Conservation (phyloP, 2,329 filamentous ascomycete species). For the Elsinoe necatrix region DNA sequence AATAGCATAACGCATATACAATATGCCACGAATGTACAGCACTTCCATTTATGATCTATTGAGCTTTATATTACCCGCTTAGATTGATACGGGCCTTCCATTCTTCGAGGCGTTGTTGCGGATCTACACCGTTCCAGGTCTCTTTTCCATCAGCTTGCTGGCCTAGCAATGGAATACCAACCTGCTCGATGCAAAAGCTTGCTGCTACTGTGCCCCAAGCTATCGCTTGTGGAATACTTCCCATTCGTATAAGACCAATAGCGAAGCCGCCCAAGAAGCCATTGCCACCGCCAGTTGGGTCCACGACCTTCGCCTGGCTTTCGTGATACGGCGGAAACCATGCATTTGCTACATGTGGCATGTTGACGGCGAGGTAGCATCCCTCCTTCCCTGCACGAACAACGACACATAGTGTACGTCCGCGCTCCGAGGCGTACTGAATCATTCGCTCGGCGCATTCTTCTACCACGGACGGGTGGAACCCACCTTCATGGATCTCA, state of each 20-base stretch:
- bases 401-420: slow-evolving; percentile 50
- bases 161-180: slow-evolving; percentile 63
- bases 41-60: neutral
- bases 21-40: slow-evolving; percentile 3
- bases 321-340: slow-evolving; percentile 75
- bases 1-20: neutral
- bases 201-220: slow-evolving; percentile 74
- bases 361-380: slow-evolving; percentile 45
- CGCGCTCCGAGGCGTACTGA: slow-evolving; percentile 22
- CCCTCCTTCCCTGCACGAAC: slow-evolving; percentile 64
- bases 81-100: slow-evolving; percentile 27
- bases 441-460: slow-evolving; percentile 29
- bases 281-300: slow-evolving; percentile 92
- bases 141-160: slow-evolving; percentile 28
- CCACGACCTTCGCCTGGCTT: slow-evolving; percentile 54
- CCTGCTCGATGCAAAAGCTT: slow-evolving; percentile 90
- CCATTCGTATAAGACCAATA: slow-evolving; percentile 47
- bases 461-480: slow-evolving; percentile 34
- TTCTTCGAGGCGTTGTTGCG: slow-evolving; percentile 35
- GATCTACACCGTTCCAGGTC: slow-evolving; percentile 41
- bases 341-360: slow-evolving; percentile 32
- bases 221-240: slow-evolving; percentile 58
- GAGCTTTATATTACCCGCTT: neutral
- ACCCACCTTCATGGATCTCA: slow-evolving; percentile 33
- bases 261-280: slow-evolving; percentile 64